These are phyloP conservation scores for Zhuliangozyma parablackwelliae DNA, from an alignment of 1,139 yeast genomes.

Conservation along the genomic window DNA sequence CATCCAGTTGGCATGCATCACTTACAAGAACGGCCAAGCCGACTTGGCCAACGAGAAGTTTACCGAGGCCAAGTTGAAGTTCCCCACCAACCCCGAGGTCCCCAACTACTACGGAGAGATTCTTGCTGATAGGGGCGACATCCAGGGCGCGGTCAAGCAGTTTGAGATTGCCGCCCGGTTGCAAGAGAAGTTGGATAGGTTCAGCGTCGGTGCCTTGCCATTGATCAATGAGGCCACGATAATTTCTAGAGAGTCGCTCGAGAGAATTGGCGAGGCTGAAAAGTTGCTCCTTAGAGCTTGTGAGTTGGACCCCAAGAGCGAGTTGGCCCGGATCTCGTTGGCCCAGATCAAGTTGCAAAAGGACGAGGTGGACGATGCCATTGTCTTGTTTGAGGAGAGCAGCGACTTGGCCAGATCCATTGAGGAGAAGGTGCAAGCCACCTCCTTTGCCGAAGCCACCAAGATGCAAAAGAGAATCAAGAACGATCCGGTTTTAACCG, in stretches of 20 bases:
- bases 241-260: conserved; percentile 54
- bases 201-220: conserved; percentile 81
- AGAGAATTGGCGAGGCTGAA: conserved; percentile 59
- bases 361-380: conserved; percentile 80
- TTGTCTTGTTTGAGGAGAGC: conserved; percentile 74
- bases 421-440: conserved; percentile 87
- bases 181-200: conserved; percentile 61
- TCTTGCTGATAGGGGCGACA: conserved; percentile 75
- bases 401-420: conserved; percentile 77
- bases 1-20: conserved; percentile 89
- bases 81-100: conserved; percentile 87
- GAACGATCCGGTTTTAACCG: conserved; percentile 56
- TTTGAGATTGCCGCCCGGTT: conserved; percentile 84
- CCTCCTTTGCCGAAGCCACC: conserved; percentile 88
- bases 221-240: conserved; percentile 84
- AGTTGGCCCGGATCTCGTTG: conserved; percentile 81
- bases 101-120: conserved; percentile 96
- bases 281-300: conserved; percentile 71
- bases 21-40: conserved; percentile 73
- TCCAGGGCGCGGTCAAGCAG: conserved; percentile 70
- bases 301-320: conserved; percentile 80
- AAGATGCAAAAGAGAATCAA: conserved; percentile 73
- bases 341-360: conserved; percentile 88
- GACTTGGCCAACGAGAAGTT: conserved; percentile 63
- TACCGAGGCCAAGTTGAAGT: conserved; percentile 65